Evolutionary conservation across 2,329 filamentous ascomycete species (phyloP).

Genomic region (Arthrobotrys iridis): DNA sequence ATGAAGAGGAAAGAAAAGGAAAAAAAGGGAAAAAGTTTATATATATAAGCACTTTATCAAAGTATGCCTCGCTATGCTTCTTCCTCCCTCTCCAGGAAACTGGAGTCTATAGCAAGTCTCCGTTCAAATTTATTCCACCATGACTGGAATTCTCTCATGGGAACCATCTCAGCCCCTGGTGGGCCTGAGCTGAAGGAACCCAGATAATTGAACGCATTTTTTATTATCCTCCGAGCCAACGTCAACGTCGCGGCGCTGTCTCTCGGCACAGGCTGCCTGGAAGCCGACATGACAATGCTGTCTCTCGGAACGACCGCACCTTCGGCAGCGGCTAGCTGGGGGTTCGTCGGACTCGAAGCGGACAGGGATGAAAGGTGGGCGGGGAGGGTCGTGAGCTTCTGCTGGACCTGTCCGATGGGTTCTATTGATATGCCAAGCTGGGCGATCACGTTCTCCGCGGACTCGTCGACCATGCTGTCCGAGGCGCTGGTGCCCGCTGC

Average conservation of each 20-base stretch:
- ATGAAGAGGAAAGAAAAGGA: not conserved
- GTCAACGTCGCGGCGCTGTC: constrained; percentile 72
- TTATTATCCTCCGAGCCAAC: constrained; percentile 91
- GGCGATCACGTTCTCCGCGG: constrained; percentile 52
- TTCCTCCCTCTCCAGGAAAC: constrained; percentile 81
- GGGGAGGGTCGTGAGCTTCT: constrained; percentile 72
- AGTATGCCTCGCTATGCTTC: constrained; percentile 62
- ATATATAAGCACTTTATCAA: too few relatives aligned
- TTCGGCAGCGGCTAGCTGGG: constrained; percentile 53
- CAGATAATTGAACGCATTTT: constrained; percentile 96
- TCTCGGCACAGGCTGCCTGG: constrained; percentile 55
- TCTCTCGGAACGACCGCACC: constrained; percentile 15
- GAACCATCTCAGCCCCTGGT: constrained; percentile 81
- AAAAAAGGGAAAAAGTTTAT: not conserved
- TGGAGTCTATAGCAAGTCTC: constrained; percentile 83
- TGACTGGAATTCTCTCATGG: constrained; percentile 92
- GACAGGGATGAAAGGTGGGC: constrained; percentile 60
- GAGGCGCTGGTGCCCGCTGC: constrained; percentile 56
- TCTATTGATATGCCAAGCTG: constrained; percentile 83
- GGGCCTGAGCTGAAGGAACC: constrained; percentile 76
- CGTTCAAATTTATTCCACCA: constrained; percentile 99
- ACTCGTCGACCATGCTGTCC: constrained; percentile 64
- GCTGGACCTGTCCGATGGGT: constrained; percentile 74
- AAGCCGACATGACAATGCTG: constrained; percentile 55
- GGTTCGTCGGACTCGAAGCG: not conserved